Evolutionary conservation across 495 filamentous ascomycete species (phyloP).

Genomic region (Staphylotrichum longicolle): DNA sequence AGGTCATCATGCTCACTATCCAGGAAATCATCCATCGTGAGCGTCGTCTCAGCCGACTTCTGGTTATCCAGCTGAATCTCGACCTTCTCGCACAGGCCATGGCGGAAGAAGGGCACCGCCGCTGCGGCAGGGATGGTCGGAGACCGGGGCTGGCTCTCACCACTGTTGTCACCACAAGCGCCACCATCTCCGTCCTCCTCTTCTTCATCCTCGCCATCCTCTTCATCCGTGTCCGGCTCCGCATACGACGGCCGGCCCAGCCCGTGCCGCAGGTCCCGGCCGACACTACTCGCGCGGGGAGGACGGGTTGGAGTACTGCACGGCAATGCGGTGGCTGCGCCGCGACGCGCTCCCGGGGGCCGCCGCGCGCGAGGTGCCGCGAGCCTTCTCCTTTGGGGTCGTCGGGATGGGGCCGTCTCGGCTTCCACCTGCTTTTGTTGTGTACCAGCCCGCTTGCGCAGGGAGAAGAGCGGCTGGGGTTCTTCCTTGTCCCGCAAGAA

Average conservation of each 20-base stretch:
- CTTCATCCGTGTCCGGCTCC: conserved; percentile 40
- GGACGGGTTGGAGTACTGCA: conserved; percentile 20
- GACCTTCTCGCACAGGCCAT: conserved; percentile 80
- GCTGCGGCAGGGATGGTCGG: not conserved
- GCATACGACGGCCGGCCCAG: conserved; percentile 27
- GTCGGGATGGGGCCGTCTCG: no score
- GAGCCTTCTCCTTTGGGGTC: no score
- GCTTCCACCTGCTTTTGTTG: not conserved
- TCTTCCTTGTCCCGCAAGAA: conserved; percentile 59
- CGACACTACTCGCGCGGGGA: conserved; percentile 27
- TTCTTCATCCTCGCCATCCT: conserved; percentile 18
- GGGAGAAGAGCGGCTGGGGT: conserved; percentile 43
- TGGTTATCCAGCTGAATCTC: conserved; percentile 79
- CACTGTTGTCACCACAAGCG: not conserved
- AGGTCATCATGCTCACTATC: conserved; percentile 62
- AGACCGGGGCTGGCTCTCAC: not conserved
- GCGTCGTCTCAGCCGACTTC: conserved; percentile 69
- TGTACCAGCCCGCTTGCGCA: conserved; percentile 22
- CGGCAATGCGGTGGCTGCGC: conserved; percentile 30
- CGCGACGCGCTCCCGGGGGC: conserved; percentile 15
- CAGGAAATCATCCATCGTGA: conserved; percentile 74
- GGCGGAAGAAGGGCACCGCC: conserved; percentile 45
- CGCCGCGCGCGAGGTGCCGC: not conserved
- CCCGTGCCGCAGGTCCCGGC: conserved; percentile 19
- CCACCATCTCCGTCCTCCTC: not conserved